Evolutionary conservation across 768 basidiomycete genomes (phyloP).

Genomic region (Boletus bicolor): DNA sequence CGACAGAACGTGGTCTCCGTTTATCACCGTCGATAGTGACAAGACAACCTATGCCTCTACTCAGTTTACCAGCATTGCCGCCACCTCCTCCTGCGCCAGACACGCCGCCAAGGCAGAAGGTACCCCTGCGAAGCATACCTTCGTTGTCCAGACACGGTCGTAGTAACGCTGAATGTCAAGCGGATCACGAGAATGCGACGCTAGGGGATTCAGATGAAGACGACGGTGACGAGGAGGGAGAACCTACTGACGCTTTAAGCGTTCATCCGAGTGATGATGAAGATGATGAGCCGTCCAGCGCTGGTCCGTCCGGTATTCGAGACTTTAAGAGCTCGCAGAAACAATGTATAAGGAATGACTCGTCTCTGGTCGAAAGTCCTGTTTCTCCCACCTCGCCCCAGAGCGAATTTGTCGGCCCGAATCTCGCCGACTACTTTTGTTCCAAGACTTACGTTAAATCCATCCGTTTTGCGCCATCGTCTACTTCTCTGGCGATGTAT

Average conservation of each 20-base stretch:
- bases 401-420: neutral
- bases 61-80: conserved; percentile 50
- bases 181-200: conserved; percentile 20
- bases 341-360: conserved; percentile 4
- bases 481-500: conserved; percentile 9
- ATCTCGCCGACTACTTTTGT: conserved; percentile 1
- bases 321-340: conserved; percentile 11
- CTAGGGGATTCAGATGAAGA: conserved; percentile 34
- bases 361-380: neutral
- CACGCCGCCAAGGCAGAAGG: conserved; percentile 12
- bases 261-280: conserved; percentile 38
- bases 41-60: conserved; percentile 45
- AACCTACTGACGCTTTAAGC: conserved; percentile 35
- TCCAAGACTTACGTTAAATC: conserved; percentile 10
- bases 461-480: conserved; percentile 1
- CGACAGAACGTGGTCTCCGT: conserved; percentile 38
- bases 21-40: conserved; percentile 44
- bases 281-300: conserved; percentile 28
- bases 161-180: conserved; percentile 20
- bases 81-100: conserved; percentile 21
- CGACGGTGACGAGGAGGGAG: conserved; percentile 33
- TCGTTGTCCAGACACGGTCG: conserved; percentile 43
- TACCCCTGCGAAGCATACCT: conserved; percentile 52
- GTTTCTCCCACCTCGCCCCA: conserved; percentile 1
- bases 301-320: conserved; percentile 12